phyloP scores from a whole-genome alignment of 1,284 basidiomycete genomes.

The Psilocybe mexicana region DNA sequence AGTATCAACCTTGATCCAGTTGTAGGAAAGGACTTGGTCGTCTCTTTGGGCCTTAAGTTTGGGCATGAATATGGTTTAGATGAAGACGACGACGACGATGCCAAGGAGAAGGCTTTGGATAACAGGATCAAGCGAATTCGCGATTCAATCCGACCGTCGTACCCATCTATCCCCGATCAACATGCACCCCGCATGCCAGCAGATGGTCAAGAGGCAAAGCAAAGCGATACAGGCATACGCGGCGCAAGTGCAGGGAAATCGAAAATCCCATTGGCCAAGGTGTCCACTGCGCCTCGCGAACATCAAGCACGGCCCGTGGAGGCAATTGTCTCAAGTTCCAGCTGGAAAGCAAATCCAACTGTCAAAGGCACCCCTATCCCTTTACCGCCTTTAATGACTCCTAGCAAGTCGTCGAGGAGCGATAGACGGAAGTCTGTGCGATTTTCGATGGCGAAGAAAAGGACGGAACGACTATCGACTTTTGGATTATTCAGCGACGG shows the following conservation, averaged over 20 bases:
- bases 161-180: constrained; percentile 25
- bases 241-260: not conserved
- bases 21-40: constrained; percentile 21
- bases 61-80: constrained; percentile 5
- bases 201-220: not conserved
- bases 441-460: constrained; percentile 24
- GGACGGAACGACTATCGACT: constrained; percentile 22
- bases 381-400: constrained; percentile 7
- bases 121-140: constrained; percentile 29
- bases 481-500: constrained; percentile 20
- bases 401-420: constrained; percentile 12
- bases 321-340: not conserved
- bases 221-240: not conserved
- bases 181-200: constrained; percentile 14
- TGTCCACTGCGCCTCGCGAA: not conserved
- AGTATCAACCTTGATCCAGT: constrained; percentile 11
- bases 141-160: constrained; percentile 21
- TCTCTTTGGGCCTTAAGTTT: constrained; percentile 14
- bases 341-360: not conserved
- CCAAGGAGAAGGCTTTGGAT: constrained; percentile 17
- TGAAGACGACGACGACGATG: not conserved
- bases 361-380: not conserved
- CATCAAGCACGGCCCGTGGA: not conserved
- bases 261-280: not conserved
- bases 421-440: constrained; percentile 25